Base-by-base conservation (phyloP, 2,329 filamentous ascomycete species). In the Fusarium sp. region DNA sequence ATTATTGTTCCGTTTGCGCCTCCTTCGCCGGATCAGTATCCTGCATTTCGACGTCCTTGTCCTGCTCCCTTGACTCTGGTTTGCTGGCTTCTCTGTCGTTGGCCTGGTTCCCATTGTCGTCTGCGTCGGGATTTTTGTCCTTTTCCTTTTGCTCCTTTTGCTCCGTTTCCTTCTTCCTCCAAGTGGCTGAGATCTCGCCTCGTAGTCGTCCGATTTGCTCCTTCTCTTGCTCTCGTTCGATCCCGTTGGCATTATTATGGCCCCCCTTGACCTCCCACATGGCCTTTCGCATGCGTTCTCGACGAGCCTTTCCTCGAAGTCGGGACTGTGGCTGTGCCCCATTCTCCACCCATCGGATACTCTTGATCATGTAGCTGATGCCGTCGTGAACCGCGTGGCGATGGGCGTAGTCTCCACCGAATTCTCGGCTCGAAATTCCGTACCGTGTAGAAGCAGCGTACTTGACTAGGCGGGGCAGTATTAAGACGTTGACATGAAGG, bases 321-420 rank as follows among this genome's bases (percentile, higher is more conserved):
- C 89, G 83, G 32, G 87, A 87, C 78, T 90, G 88, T 66, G 84
- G 88, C 72, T 87, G 88, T 0, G 90, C 92, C 14, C 97, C 95
- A 73, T 91, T 89, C 72, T 94, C 92, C 0, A 98, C 94, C 92
- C 95, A 98, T 62, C 95, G 91, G 13, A 98, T 89, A 62, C 91
- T 91, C 71, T 92, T 88, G 57, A 99, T 90, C 88, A 93, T 95
- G 83, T 94, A 98, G 81, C 95, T 98, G 82, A 98, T 90, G 4
- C 95, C 95, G 76, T 97, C 95, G 79, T 98, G 95, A 16, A 87
- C 79, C 6, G 81, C 83, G 64, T 85, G 88, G 14, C 87, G 82
- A 6, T 70, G 68, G 1, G 82, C 82, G 52, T 80, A 80, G 30
- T 85, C 87, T 27, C 88, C 89, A 8, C 91, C 93, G 87, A 95